Percentiles rank a stretch among this genome's conserved stretches.
phyloP scores from a whole-genome alignment of 352 stramenopile genomes.

The Phytopythium mirpurense region DNA sequence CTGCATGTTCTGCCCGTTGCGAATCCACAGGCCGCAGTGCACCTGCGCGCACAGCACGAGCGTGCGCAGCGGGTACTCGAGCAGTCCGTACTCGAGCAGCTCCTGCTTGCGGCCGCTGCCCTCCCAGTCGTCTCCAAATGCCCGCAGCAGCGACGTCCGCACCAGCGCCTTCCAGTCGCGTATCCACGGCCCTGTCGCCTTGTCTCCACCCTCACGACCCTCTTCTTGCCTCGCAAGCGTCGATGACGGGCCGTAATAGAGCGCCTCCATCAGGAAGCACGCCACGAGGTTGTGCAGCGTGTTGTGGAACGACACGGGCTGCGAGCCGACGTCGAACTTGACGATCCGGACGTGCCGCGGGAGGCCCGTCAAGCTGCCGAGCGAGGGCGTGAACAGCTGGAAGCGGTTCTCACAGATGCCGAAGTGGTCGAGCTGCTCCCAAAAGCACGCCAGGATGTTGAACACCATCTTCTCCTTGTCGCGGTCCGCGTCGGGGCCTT shows the following conservation, averaged over 20 bases:
- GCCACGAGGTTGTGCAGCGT: constrained; percentile 83
- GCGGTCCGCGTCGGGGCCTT: constrained; percentile 23
- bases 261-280: constrained; percentile 72
- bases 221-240: background rate
- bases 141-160: constrained; percentile 25
- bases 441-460: constrained; percentile 72
- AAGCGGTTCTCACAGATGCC: constrained; percentile 37
- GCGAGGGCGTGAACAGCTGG: constrained; percentile 52
- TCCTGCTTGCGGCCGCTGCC: constrained; percentile 39
- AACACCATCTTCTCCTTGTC: constrained; percentile 56
- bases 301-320: constrained; percentile 88
- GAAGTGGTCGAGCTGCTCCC: constrained; percentile 53
- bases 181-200: constrained; percentile 22
- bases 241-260: constrained; percentile 44
- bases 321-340: constrained; percentile 67
- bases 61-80: constrained; percentile 77
- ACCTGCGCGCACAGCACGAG: constrained; percentile 75
- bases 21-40: constrained; percentile 75
- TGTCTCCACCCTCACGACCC: background rate
- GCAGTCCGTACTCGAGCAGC: constrained; percentile 63
- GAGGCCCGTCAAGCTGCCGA: constrained; percentile 52
- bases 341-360: constrained; percentile 42
- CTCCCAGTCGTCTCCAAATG: constrained; percentile 16
- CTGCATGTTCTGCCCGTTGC: constrained; percentile 81
- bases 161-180: constrained; percentile 46